Evolutionary conservation across 306 rosid species (phyloP).

Genomic region (Castanopsis chinensis): DNA sequence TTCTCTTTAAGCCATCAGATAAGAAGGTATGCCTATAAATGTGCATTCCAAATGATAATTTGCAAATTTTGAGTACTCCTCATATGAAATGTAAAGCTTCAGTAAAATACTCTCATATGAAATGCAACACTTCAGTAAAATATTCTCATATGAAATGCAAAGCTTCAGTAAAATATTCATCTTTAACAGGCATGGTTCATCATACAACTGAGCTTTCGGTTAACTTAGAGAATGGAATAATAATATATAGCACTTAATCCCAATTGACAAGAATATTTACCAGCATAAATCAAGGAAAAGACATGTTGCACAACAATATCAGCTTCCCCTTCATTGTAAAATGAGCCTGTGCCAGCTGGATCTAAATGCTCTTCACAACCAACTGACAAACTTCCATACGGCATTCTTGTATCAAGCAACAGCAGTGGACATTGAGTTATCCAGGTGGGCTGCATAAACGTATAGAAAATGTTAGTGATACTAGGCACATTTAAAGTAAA

Average conservation of each 20-base stretch:
- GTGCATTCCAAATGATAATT: background rate
- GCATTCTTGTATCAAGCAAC: conserved; percentile 83
- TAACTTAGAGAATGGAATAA: background rate
- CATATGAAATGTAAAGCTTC: too few relatives aligned
- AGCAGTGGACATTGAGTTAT: conserved; percentile 80
- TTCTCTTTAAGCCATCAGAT: background rate
- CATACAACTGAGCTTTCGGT: background rate
- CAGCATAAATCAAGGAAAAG: conserved; percentile 62
- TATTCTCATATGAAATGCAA: too few relatives aligned
- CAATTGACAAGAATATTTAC: conserved; percentile 32
- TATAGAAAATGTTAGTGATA: conserved; percentile 15
- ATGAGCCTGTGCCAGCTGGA: conserved; percentile 82
- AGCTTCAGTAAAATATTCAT: background rate
- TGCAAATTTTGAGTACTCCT: background rate
- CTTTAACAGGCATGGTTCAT: background rate
- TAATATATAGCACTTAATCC: background rate
- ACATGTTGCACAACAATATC: conserved; percentile 78
- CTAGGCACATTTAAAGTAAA: conserved; percentile 23
- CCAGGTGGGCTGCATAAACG: conserved; percentile 67
- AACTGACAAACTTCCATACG: conserved; percentile 72
- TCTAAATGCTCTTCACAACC: conserved; percentile 82
- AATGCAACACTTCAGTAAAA: too few relatives aligned
- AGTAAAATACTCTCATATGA: too few relatives aligned
- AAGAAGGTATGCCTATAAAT: background rate
- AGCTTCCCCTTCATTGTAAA: conserved; percentile 83